Conservation (phyloP, 1,139 yeast species). For the Protomyces lactucae-debilis region DNA sequence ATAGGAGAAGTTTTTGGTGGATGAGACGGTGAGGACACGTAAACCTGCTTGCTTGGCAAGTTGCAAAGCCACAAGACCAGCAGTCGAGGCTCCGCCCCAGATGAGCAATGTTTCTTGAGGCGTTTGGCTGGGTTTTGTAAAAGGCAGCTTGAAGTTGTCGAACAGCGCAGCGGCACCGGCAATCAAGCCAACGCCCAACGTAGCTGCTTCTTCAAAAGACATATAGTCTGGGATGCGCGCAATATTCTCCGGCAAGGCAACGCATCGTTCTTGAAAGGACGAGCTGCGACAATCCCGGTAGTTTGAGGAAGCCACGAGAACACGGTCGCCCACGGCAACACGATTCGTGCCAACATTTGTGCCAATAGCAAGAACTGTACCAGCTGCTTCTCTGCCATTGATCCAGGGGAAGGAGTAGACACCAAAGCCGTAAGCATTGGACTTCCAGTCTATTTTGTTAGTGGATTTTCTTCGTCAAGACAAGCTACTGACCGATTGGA, state of each 20-base stretch:
- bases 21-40: not conserved
- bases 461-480: not conserved
- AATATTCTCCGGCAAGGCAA: not conserved
- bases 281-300: not conserved
- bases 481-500: not conserved
- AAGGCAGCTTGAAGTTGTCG: not conserved
- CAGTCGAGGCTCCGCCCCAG: not conserved
- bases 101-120: not conserved
- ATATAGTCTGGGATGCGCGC: not conserved
- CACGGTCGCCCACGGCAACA: not conserved
- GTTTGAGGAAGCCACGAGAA: slow-evolving; percentile 2
- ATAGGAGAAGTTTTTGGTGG: not conserved
- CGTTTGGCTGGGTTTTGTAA: too few relatives aligned
- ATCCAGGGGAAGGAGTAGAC: not conserved
- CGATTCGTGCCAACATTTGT: not conserved
- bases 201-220: not conserved
- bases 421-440: not conserved
- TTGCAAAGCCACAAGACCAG: not conserved
- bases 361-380: not conserved
- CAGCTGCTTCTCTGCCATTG: slow-evolving; percentile 1
- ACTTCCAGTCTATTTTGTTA: not conserved
- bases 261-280: not conserved
- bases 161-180: slow-evolving; percentile 4
- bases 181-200: slow-evolving; percentile 1
- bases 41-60: slow-evolving; percentile 1